These are phyloP conservation scores for Prosopis cineraria DNA, from an alignment of 306 rosid species.

Conservation along the genomic window DNA sequence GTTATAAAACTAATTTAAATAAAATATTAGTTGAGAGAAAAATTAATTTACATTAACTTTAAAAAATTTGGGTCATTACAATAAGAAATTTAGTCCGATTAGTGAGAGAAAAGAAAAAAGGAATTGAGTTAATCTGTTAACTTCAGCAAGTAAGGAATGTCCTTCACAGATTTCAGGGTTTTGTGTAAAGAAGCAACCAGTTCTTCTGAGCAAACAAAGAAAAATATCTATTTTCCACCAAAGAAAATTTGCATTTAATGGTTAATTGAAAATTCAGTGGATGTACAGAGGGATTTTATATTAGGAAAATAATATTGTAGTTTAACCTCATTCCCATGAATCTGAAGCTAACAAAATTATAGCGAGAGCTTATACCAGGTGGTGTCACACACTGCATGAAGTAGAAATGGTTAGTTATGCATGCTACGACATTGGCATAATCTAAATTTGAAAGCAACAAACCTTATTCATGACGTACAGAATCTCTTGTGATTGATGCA, in stretches of 20 bases:
- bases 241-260: slow-evolving; percentile 44
- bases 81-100: slow-evolving; percentile 10
- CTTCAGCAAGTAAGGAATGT: slow-evolving; percentile 84
- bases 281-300: slow-evolving; percentile 28
- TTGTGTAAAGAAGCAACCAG: slow-evolving; percentile 68
- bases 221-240: slow-evolving; percentile 73
- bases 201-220: slow-evolving; percentile 83
- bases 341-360: neutral
- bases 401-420: slow-evolving; percentile 33
- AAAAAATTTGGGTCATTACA: too few species aligned
- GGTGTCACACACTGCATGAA: slow-evolving; percentile 83
- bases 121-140: slow-evolving; percentile 40
- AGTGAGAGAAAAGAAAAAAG: slow-evolving; percentile 22
- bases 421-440: slow-evolving; percentile 30
- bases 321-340: slow-evolving; percentile 28
- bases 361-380: slow-evolving; percentile 47
- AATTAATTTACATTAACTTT: too few species aligned
- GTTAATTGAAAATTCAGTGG: neutral
- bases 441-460: slow-evolving; percentile 39
- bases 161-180: slow-evolving; percentile 90
- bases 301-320: slow-evolving; percentile 2
- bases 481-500: slow-evolving; percentile 78
- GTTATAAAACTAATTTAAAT: too few species aligned
- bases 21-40: too few species aligned
- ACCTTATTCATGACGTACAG: slow-evolving; percentile 98